Evolutionary conservation across 1,284 basidiomycete species (phyloP).

Genomic region (Trametes hirsuta): DNA sequence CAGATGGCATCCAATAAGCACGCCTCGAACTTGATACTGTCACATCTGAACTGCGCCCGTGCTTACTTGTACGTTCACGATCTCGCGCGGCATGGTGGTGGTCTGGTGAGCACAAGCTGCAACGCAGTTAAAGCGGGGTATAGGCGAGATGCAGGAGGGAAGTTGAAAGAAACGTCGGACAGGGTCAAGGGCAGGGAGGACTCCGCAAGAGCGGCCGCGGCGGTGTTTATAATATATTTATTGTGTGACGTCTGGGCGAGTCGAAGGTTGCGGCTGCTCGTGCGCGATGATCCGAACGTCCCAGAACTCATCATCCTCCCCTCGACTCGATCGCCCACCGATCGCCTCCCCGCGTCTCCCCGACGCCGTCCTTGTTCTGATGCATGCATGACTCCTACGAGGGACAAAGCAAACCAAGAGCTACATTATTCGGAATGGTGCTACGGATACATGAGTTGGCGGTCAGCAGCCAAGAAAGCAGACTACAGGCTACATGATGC

Average conservation of each 20-base stretch:
- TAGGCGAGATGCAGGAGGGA: neutral
- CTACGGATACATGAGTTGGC: conserved; percentile 13
- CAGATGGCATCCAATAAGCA: neutral
- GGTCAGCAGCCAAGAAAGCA: neutral
- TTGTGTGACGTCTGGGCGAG: conserved; percentile 19
- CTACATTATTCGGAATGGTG: conserved; percentile 1
- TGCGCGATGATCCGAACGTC: neutral
- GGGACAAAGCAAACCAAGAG: neutral
- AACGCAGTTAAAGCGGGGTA: neutral
- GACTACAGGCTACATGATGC: neutral
- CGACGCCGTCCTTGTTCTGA: too few relatives aligned
- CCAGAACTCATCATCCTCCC: neutral
- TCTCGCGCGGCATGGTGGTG: conserved; percentile 22
- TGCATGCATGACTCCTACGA: too few relatives aligned
- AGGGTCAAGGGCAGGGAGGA: conserved; percentile 15
- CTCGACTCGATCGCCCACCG: neutral
- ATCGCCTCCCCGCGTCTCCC: neutral
- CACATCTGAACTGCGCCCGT: neutral
- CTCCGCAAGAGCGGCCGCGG: neutral
- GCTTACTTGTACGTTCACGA: conserved; percentile 25
- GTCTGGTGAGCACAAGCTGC: neutral
- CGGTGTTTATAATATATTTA: conserved; percentile 16
- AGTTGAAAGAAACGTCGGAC: neutral
- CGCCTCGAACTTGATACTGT: neutral
- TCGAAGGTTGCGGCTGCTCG: neutral